Evolutionary conservation across 441 rosid species (phyloP).

Genomic region (Lepidium campestre): DNA sequence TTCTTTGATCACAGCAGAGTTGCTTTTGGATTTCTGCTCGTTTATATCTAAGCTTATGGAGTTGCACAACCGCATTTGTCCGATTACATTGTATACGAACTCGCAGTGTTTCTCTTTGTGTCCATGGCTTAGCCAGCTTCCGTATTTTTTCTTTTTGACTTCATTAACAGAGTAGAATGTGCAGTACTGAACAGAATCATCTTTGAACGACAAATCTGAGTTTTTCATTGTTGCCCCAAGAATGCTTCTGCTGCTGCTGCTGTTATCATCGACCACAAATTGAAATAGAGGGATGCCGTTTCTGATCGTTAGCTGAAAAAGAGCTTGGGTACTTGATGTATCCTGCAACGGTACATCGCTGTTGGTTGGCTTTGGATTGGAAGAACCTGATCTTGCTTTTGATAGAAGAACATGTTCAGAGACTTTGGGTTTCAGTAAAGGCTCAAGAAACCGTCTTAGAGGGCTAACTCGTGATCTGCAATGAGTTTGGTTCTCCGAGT

Average conservation of each 20-base stretch:
- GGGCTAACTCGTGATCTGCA: constrained; percentile 65
- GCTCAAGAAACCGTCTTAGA: constrained; percentile 60
- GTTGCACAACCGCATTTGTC: constrained; percentile 51
- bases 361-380: constrained; percentile 18
- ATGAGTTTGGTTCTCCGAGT: constrained; percentile 33
- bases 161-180: constrained; percentile 66
- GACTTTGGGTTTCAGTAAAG: constrained; percentile 54
- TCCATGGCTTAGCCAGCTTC: constrained; percentile 70
- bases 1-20: constrained; percentile 34
- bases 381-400: constrained; percentile 33
- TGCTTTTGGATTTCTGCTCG: constrained; percentile 19
- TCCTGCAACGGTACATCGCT: constrained; percentile 25
- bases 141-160: constrained; percentile 48
- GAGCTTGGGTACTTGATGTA: constrained; percentile 40
- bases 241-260: constrained; percentile 41
- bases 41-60: constrained; percentile 25
- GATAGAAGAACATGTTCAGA: constrained; percentile 32
- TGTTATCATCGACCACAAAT: constrained; percentile 51
- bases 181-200: constrained; percentile 36
- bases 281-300: constrained; percentile 69
- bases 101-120: constrained; percentile 47
- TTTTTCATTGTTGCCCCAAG: constrained; percentile 55
- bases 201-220: constrained; percentile 32
- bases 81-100: constrained; percentile 48
- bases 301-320: constrained; percentile 48